Conservation (phyloP, 2,329 filamentous ascomycete genomes). For the Colletotrichum eremochloae region DNA sequence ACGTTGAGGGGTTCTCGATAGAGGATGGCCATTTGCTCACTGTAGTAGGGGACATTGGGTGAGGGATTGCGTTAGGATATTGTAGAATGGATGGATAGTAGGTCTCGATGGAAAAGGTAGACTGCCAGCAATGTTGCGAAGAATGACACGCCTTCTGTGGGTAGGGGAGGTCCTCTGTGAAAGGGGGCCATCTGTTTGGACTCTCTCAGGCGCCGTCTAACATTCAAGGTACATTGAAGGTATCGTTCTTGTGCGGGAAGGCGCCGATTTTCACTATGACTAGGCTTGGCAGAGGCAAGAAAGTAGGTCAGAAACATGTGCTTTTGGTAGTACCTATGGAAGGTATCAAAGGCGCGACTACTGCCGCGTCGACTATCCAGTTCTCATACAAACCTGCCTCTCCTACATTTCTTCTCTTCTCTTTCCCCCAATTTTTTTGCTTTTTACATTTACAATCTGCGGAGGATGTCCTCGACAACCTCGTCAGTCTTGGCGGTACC, state of each 20-base stretch:
- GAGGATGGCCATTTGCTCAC: background rate
- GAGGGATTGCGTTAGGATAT: background rate
- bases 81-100: background rate
- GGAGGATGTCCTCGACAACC: conserved; percentile 89
- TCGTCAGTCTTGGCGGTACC: conserved; percentile 88
- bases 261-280: background rate
- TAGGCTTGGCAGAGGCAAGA: background rate
- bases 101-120: background rate
- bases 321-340: conserved; percentile 27
- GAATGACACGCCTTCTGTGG: background rate
- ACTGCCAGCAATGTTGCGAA: background rate
- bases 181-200: background rate
- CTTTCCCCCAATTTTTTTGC: background rate
- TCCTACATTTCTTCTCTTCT: background rate
- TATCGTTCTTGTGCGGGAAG: background rate
- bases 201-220: background rate
- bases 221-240: too few relatives aligned
- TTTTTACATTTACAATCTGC: conserved; percentile 74
- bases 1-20: background rate
- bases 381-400: conserved; percentile 10
- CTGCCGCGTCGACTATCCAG: conserved; percentile 31
- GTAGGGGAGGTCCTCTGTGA: too few relatives aligned
- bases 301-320: conserved; percentile 17
- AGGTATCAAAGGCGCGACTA: conserved; percentile 28
- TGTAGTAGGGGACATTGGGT: background rate